A percentile compares a stretch with the other conserved stretches of the same genome.
Evolutionary conservation across 2,329 filamentous ascomycete species (phyloP).

Genomic region (Fusarium mexicanum): DNA sequence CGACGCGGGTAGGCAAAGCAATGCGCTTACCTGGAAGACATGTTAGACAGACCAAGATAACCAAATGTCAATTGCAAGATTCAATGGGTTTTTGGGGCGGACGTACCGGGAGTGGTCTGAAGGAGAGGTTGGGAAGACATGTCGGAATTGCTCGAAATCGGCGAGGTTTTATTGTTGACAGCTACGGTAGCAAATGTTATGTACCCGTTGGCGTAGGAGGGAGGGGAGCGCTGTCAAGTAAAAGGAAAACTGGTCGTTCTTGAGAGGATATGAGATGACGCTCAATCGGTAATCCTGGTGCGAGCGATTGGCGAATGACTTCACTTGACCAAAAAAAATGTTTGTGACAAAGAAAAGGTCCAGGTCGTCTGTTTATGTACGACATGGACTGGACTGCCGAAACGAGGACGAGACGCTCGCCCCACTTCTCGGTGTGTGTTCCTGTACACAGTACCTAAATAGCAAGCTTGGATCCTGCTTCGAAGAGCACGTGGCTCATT

Average conservation of each 20-base stretch:
- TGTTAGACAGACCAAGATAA: slow-evolving; percentile 25
- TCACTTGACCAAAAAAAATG: slow-evolving; percentile 9
- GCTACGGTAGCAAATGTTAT: background rate
- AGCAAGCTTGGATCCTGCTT: slow-evolving; percentile 15
- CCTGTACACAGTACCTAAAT: background rate
- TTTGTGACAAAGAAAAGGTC: slow-evolving; percentile 27
- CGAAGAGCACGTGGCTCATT: slow-evolving; percentile 46
- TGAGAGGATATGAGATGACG: background rate
- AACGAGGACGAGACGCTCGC: slow-evolving; percentile 22
- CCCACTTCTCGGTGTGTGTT: slow-evolving; percentile 21
- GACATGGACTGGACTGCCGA: slow-evolving; percentile 25
- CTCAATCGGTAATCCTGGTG: slow-evolving; percentile 7
- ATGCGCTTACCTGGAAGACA: slow-evolving; percentile 87
- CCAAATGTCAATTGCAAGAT: background rate
- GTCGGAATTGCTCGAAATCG: slow-evolving; percentile 39
- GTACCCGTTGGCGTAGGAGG: background rate
- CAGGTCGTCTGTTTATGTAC: slow-evolving; percentile 31
- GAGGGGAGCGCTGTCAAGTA: background rate
- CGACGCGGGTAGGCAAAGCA: slow-evolving; percentile 95
- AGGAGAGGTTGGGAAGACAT: slow-evolving; percentile 99
- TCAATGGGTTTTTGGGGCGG: slow-evolving; percentile 44
- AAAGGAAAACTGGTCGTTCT: background rate
- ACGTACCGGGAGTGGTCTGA: slow-evolving; percentile 87
- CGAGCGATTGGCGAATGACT: slow-evolving; percentile 7
- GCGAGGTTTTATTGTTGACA: slow-evolving; percentile 23